A percentile compares a stretch with the other conserved stretches of the same genome.
Evolutionary conservation across 371 early-diverging fungal species (phyloP).

Genomic region (Dichotomocladium elegans): DNA sequence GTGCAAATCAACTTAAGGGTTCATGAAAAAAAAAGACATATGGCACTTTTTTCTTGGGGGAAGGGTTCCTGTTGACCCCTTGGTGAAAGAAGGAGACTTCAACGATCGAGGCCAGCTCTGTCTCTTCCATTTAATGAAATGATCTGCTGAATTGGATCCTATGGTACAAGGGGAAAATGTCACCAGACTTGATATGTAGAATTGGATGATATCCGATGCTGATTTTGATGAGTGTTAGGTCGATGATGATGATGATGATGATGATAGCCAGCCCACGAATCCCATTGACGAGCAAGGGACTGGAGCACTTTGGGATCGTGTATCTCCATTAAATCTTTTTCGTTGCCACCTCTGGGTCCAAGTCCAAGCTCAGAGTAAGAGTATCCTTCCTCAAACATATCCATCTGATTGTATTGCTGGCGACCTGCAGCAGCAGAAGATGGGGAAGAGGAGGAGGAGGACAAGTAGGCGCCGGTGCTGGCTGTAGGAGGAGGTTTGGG

Average conservation of each 20-base stretch:
- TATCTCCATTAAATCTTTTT: not conserved
- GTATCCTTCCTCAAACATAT: conserved; percentile 17
- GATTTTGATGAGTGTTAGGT: not conserved
- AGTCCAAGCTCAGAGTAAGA: not conserved
- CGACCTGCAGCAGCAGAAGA: not conserved
- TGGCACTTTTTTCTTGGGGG: no score
- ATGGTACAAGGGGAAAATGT: not conserved
- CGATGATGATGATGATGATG: not conserved
- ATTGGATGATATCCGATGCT: not conserved
- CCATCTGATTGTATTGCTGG: not conserved
- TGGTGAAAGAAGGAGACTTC: no score
- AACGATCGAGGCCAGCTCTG: no score
- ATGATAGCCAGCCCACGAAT: conserved; percentile 18
- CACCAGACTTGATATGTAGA: conserved; percentile 8
- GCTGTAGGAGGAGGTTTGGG: conserved; percentile 5
- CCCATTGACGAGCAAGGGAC: conserved; percentile 26
- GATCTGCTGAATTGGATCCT: no score
- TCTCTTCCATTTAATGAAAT: no score
- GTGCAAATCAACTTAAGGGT: no score
- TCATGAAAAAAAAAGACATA: no score
- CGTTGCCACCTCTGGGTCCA: not conserved
- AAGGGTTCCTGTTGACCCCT: no score
- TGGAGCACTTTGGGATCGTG: conserved; percentile 6
- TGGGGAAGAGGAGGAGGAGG: not conserved
- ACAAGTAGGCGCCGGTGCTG: no score